phyloP scores from a whole-genome alignment of 768 basidiomycete species.

The Gymnopilus dilepis region DNA sequence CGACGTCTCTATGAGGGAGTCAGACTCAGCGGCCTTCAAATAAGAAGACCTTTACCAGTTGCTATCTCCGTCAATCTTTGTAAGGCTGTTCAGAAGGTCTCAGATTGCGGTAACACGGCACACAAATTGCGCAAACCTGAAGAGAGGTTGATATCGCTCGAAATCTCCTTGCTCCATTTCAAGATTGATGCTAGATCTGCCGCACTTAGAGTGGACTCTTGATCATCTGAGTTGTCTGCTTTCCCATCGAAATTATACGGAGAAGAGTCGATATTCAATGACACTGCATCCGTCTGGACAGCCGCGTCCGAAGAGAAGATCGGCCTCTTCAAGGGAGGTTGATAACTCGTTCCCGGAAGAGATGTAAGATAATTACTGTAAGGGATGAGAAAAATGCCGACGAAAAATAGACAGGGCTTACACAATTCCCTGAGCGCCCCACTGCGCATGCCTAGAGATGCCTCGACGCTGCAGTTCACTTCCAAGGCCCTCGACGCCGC shows the following conservation, averaged over 20 bases:
- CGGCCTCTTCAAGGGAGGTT: conserved; percentile 55
- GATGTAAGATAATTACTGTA: conserved; percentile 56
- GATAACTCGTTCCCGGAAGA: conserved; percentile 48
- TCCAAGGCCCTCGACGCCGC: conserved; percentile 69
- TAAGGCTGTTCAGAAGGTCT: conserved; percentile 55
- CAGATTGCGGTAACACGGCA: too few species aligned
- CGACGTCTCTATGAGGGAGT: conserved; percentile 54
- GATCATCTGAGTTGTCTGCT: conserved; percentile 49
- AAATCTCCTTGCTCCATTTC: conserved; percentile 78
- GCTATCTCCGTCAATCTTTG: conserved; percentile 76
- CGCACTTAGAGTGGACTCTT: conserved; percentile 62
- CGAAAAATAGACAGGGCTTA: conserved; percentile 35
- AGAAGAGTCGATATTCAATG: conserved; percentile 31
- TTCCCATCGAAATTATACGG: conserved; percentile 35
- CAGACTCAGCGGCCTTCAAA: background rate
- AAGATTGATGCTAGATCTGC: conserved; percentile 70
- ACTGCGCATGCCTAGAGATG: conserved; percentile 68
- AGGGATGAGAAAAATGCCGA: background rate
- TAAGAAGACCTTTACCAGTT: conserved; percentile 47
- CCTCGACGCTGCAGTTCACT: conserved; percentile 70
- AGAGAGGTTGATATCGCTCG: conserved; percentile 71
- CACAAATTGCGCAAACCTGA: conserved; percentile 45
- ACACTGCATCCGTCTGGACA: conserved; percentile 61
- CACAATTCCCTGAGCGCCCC: conserved; percentile 79
- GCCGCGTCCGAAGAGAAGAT: conserved; percentile 64